Percentiles rank a stretch among this genome's conserved stretches.
Evolutionary conservation across 306 rosid species (phyloP).

Genomic region (Cucurbita pepo): DNA sequence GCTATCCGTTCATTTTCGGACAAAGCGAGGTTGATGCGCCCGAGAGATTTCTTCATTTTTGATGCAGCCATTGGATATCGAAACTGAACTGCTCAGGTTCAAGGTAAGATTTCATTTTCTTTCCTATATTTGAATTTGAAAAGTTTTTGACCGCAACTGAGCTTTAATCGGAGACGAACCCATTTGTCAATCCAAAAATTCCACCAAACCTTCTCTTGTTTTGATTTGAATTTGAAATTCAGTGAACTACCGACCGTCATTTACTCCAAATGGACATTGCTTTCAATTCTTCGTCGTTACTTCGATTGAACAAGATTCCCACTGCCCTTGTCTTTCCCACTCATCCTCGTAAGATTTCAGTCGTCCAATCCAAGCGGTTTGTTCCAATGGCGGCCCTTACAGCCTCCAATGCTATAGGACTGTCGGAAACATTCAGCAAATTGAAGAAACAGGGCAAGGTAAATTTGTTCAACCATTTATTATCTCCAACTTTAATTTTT

Average conservation of each 20-base stretch:
- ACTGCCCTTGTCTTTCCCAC: background rate
- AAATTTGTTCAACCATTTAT: conserved; percentile 1
- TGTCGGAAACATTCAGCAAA: conserved; percentile 58
- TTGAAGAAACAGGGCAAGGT: conserved; percentile 58
- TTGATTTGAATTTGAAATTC: background rate
- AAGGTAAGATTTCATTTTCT: background rate
- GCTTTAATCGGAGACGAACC: background rate
- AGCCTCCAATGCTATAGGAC: conserved; percentile 31
- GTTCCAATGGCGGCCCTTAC: conserved; percentile 46
- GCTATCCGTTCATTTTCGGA: too few relatives aligned
- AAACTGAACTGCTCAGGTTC: background rate
- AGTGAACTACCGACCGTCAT: background rate
- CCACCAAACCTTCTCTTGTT: background rate
- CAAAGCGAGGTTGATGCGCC: too few relatives aligned
- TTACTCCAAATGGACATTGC: background rate
- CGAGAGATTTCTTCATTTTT: background rate
- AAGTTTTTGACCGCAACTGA: background rate
- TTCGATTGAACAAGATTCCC: background rate
- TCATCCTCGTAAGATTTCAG: background rate
- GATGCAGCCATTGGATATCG: background rate
- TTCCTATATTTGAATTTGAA: background rate
- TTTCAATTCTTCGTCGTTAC: background rate
- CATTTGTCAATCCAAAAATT: background rate
- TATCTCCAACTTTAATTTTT: background rate
- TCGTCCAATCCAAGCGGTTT: conserved; percentile 22